Conservation (phyloP, 108 stramenopile genomes). For the Cyclotella distinguenda region DNA sequence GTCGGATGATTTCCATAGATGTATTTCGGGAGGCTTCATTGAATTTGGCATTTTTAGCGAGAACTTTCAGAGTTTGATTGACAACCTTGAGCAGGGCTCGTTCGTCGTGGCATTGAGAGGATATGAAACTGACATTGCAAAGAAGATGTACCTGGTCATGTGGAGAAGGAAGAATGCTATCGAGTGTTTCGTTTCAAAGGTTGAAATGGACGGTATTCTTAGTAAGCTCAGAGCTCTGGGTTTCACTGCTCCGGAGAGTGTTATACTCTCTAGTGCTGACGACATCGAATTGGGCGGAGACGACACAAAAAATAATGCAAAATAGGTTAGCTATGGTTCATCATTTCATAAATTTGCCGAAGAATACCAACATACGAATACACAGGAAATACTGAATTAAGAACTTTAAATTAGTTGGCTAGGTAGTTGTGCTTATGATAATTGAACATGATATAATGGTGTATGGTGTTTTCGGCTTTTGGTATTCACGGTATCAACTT, state of each 20-base stretch:
- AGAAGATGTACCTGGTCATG: slow-evolving; percentile 75
- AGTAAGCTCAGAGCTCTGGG: slow-evolving; percentile 66
- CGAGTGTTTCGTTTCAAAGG: slow-evolving; percentile 72
- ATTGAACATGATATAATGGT: too few relatives aligned
- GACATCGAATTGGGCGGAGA: too few relatives aligned
- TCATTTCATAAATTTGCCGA: too few relatives aligned
- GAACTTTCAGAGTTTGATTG: slow-evolving; percentile 42
- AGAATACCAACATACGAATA: too few relatives aligned
- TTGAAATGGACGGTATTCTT: slow-evolving; percentile 73
- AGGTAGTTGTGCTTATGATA: too few relatives aligned
- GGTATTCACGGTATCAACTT: too few relatives aligned
- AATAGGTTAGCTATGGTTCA: too few relatives aligned
- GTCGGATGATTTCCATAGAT: slow-evolving; percentile 68
- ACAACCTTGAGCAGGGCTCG: slow-evolving; percentile 59
- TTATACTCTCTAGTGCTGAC: too few relatives aligned
- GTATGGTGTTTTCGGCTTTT: too few relatives aligned
- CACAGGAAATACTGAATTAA: too few relatives aligned
- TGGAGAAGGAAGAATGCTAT: slow-evolving; percentile 68
- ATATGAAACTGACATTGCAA: slow-evolving; percentile 64
- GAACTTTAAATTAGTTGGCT: too few relatives aligned
- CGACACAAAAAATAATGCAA: too few relatives aligned
- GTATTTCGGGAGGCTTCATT: slow-evolving; percentile 51
- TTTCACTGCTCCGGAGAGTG: slow-evolving; percentile 21
- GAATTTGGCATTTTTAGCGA: slow-evolving; percentile 54
- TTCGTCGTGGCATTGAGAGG: slow-evolving; percentile 77